phyloP scores from a whole-genome alignment of 345 rosid species.

The Rhodamnia argentea region DNA sequence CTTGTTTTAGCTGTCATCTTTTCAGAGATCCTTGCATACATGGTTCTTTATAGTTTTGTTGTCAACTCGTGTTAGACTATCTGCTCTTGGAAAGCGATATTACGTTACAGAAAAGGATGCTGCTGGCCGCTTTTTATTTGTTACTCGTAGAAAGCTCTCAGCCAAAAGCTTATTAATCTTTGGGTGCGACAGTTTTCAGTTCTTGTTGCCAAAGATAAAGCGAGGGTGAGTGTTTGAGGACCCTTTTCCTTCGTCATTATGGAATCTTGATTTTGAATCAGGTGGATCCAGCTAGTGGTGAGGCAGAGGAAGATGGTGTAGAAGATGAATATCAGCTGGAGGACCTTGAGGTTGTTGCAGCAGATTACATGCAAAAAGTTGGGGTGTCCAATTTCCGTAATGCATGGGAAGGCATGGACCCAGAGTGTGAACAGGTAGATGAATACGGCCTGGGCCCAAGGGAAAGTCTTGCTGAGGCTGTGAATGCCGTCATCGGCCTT shows the following conservation, averaged over 20 bases:
- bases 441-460: slow-evolving; percentile 95
- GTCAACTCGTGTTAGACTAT: neutral
- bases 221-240: neutral
- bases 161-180: neutral
- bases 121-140: neutral
- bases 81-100: neutral
- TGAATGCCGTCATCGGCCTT: slow-evolving; percentile 74
- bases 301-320: slow-evolving; percentile 90
- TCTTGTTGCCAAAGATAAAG: neutral
- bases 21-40: neutral
- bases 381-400: slow-evolving; percentile 88
- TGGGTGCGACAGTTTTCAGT: neutral
- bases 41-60: neutral
- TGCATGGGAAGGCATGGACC: slow-evolving; percentile 88
- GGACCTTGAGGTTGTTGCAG: slow-evolving; percentile 89
- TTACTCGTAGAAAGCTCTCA: neutral
- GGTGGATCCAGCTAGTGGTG: slow-evolving; percentile 92
- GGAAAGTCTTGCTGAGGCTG: slow-evolving; percentile 84
- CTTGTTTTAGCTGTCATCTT: neutral
- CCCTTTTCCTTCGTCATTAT: neutral
- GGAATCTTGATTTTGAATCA: slow-evolving; percentile 6
- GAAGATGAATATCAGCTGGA: slow-evolving; percentile 98
- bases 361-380: slow-evolving; percentile 83
- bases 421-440: slow-evolving; percentile 77
- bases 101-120: neutral